phyloP scores from a whole-genome alignment of 345 rosid genomes.

The Eucalyptus sideroxylon region DNA sequence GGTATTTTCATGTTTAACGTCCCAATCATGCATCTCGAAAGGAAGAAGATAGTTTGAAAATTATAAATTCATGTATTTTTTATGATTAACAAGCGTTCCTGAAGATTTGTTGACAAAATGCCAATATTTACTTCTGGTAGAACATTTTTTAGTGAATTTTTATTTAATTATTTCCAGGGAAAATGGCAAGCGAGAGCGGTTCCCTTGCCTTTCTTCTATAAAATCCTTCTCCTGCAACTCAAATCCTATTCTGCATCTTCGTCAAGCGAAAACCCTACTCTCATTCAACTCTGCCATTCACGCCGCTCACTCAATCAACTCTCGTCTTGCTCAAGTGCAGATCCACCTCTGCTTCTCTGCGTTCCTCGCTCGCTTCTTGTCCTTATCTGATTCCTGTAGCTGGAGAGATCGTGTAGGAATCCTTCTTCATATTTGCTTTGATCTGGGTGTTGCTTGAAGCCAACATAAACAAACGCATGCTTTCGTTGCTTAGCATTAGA shows the following conservation, averaged over 20 bases:
- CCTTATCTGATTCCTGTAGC: background rate
- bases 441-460: conserved; percentile 7
- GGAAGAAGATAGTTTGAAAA: background rate
- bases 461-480: background rate
- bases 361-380: background rate
- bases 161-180: background rate
- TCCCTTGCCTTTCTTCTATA: background rate
- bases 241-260: background rate
- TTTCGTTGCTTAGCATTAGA: background rate
- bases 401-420: background rate
- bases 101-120: background rate
- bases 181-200: background rate
- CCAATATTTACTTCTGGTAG: background rate
- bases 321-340: background rate
- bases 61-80: background rate
- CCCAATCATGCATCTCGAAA: background rate
- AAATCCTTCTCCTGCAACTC: background rate
- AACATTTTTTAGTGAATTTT: background rate
- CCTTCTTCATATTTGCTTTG: background rate
- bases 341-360: background rate
- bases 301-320: background rate
- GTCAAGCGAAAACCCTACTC: background rate
- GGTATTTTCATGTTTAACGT: background rate
- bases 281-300: background rate
- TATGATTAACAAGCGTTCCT: background rate